Conservation (phyloP, 139 green algal species). For the Volvox africanus region DNA sequence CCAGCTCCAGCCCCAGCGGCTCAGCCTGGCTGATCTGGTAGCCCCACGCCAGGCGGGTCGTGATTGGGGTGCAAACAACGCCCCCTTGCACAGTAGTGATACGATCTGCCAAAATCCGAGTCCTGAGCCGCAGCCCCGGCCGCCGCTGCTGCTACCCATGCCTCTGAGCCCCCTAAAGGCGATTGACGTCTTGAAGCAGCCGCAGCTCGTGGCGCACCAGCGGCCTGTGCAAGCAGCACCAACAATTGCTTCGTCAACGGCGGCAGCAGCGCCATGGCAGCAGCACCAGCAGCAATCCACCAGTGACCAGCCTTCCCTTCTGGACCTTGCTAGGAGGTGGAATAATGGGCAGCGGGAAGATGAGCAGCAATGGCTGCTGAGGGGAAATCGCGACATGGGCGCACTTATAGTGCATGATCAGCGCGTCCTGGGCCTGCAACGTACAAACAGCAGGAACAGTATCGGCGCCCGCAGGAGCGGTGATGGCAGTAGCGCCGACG, state of each 20-base stretch:
- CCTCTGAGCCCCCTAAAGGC: background rate
- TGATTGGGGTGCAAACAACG: too few species aligned
- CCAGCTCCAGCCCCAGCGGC: background rate
- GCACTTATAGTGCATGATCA: too few species aligned
- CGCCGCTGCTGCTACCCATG: conserved; percentile 21
- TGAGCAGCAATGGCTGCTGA: background rate
- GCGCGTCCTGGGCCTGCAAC: background rate
- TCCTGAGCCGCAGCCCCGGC: conserved; percentile 16
- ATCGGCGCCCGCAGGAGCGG: background rate
- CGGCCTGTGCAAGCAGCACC: too few species aligned
- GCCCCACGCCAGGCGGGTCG: background rate
- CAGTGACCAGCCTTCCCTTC: background rate
- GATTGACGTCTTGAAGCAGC: background rate
- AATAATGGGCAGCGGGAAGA: background rate
- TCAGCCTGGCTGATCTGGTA: conserved; percentile 7
- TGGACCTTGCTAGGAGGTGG: background rate
- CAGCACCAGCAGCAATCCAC: background rate
- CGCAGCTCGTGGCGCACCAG: background rate
- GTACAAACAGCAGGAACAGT: background rate
- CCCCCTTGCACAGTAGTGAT: too few species aligned
- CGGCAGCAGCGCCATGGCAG: background rate
- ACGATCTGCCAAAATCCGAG: background rate
- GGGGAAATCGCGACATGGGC: too few species aligned
- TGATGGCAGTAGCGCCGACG: background rate
- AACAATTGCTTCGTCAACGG: background rate